Percentiles rank a stretch among this genome's conserved stretches.
These are phyloP conservation scores for Imleria badia DNA, from an alignment of 768 basidiomycete genomes.

Conservation along the genomic window DNA sequence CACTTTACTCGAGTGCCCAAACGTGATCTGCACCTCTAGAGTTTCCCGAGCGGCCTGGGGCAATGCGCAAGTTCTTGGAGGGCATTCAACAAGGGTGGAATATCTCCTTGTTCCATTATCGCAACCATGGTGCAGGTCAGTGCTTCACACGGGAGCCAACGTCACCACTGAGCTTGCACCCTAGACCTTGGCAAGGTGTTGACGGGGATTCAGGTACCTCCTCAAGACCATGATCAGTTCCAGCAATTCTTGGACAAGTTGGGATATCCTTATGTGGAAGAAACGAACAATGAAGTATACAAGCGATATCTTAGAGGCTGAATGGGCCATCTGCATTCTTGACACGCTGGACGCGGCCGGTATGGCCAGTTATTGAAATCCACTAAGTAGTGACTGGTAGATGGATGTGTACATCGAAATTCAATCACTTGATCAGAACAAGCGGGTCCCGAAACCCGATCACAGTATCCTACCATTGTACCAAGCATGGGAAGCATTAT, in stretches of 20 bases:
- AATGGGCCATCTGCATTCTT: conserved; percentile 1
- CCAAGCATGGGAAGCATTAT: too few relatives aligned
- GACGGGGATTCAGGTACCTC: conserved; percentile 90
- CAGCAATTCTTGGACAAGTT: conserved; percentile 72
- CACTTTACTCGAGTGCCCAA: neutral
- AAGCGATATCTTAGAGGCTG: conserved; percentile 60
- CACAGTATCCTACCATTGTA: too few relatives aligned
- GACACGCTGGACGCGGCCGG: too few relatives aligned
- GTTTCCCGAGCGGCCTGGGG: conserved; percentile 94
- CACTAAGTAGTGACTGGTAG: too few relatives aligned
- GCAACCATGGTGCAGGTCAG: conserved; percentile 95
- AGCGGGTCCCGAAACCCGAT: too few relatives aligned
- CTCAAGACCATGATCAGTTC: conserved; percentile 63
- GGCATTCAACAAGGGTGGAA: conserved; percentile 88
- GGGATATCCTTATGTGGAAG: conserved; percentile 88
- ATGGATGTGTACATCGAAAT: too few relatives aligned
- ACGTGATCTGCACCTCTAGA: conserved; percentile 45
- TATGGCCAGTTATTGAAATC: too few relatives aligned
- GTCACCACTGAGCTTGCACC: neutral
- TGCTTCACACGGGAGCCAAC: conserved; percentile 8
- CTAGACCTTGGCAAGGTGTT: conserved; percentile 90
- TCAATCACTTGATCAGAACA: neutral
- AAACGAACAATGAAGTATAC: conserved; percentile 87
- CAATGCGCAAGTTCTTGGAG: conserved; percentile 85
- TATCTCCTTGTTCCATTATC: conserved; percentile 95